Evolutionary conservation across 768 basidiomycete species (phyloP), one percentile per base, ranked within the genome.

Genomic region (Podaxis sp.): DNA sequence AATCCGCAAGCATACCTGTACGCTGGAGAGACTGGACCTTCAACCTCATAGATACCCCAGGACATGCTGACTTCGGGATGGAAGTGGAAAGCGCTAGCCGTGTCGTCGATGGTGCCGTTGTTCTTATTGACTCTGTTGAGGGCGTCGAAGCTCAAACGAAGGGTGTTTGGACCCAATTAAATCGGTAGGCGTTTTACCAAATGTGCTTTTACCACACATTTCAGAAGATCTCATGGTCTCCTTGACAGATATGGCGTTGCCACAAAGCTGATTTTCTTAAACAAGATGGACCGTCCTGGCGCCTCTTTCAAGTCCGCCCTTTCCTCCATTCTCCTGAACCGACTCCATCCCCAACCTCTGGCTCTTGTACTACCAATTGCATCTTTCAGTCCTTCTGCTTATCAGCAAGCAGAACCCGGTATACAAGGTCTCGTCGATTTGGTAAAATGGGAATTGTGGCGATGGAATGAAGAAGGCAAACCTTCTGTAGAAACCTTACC

Each of bases 61-160:
- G 93, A 38, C 93, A 96, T 75, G 94, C 92, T 4, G 93, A 96
- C 72, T 96, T 96, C 75, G 93, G 93, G n/a, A 95, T 95, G 93
- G 93, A 96, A 70, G 94, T 96, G 28, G 94, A 95, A 75, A 91
- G 93, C 69, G 94, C 94, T 7, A 95, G 93, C 69, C 86, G 93
- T 30, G 89, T 96, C 15, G 86, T 95, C 3, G 93, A 96, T 66
- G 94, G 93, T 60, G 93, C 93, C 15, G 87, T 96, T 30, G 90
- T 96, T 33, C 75, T 96, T 36, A 85, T 96, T 49, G 93, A 96
- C 74, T 90, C 93, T 0, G 93, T 96, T 0, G 93, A 95, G 75
- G 93, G 93, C 6, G 93, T 95, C 4, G 93, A 95, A 73, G 86
- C 91, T 11, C 93, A 96, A 71, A 96, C 94, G 0, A 89, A 87